Base-by-base conservation (phyloP, 2,329 filamentous ascomycete genomes). In the Fusarium camptoceras region DNA sequence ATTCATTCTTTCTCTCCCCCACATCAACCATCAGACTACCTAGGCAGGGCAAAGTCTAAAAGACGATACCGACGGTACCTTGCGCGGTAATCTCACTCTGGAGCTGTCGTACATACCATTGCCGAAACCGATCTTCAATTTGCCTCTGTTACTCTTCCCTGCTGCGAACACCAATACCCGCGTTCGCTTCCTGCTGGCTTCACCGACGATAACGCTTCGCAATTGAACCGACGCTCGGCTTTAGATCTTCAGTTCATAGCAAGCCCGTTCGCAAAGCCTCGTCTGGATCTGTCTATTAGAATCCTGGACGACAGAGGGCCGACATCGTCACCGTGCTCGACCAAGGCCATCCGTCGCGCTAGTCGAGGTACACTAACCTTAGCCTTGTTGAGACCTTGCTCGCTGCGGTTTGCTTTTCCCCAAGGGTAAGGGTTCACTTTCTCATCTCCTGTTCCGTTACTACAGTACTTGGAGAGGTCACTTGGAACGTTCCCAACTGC, bases 361-460 rank as follows among this genome's bases (percentile, higher is more conserved):
- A 74, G 66, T 58, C 56, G 63, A 68, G 60, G 61, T 49, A 63
- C 71, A 54, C 64, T 66, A 72, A 59, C 66, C n/a, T 68, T 55
- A 59, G 59, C 72, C 65, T 60, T 66, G 65, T 49, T 55, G 58
- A 41, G 72, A 50, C 62, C 70, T 72, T 69, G 72, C 51, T 58
- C 66, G 56, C 47, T 56, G 61, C 56, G 55, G 64, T 73, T 74
- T 75, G 67, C 72, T 74, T 74, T 75, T 75, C 70, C 51, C 63
- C 59, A 74, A 73, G 67, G 71, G 68, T 66, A 66, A 62, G 56
- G 72, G 68, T 75, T 75, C 72, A 75, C 70, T 73, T 73, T 44
- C 66, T 64, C 71, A 65, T 64, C 68, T 69, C 71, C 63, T 64
- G 70, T 57, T 57, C 58, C 62, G 53, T 75, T 71, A 66, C 68